Conservation (phyloP, 768 basidiomycete species). For the Gymnopilus junonius region DNA sequence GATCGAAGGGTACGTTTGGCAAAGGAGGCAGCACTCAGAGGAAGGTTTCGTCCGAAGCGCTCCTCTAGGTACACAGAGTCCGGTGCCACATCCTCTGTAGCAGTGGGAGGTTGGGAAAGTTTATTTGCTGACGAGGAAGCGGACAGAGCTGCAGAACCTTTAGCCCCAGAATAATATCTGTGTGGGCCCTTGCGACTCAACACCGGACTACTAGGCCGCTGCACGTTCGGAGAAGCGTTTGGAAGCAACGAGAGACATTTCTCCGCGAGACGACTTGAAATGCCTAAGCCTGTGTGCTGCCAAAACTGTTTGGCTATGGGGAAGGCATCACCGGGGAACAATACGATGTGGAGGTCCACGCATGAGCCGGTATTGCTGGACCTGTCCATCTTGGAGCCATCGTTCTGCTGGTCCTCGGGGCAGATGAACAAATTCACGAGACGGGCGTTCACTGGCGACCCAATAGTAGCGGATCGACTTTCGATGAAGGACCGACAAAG, state of each 20-base stretch:
- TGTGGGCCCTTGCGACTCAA: slow-evolving; percentile 46
- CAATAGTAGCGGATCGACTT: slow-evolving; percentile 46
- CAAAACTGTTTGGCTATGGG: slow-evolving; percentile 87
- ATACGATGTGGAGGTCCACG: slow-evolving; percentile 78
- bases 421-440: slow-evolving; percentile 75
- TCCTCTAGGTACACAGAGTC: slow-evolving; percentile 88
- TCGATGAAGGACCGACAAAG: slow-evolving; percentile 78
- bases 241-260: slow-evolving; percentile 76
- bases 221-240: slow-evolving; percentile 35
- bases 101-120: neutral
- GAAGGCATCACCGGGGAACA: slow-evolving; percentile 69
- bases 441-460: slow-evolving; percentile 51
- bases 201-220: slow-evolving; percentile 31
- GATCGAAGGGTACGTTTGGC: slow-evolving; percentile 90
- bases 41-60: slow-evolving; percentile 91
- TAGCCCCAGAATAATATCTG: slow-evolving; percentile 60
- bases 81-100: slow-evolving; percentile 52
- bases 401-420: slow-evolving; percentile 51
- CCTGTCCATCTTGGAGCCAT: slow-evolving; percentile 30
- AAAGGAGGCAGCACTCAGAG: slow-evolving; percentile 67
- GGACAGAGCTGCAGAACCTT: slow-evolving; percentile 16
- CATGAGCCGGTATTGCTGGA: slow-evolving; percentile 32
- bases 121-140: slow-evolving; percentile 6
- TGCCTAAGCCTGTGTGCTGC: slow-evolving; percentile 93
- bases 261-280: slow-evolving; percentile 88